A percentile compares a stretch with the other conserved stretches of the same genome.
phyloP scores from a whole-genome alignment of 2,329 filamentous ascomycete species.

The Fusarium floridanum region DNA sequence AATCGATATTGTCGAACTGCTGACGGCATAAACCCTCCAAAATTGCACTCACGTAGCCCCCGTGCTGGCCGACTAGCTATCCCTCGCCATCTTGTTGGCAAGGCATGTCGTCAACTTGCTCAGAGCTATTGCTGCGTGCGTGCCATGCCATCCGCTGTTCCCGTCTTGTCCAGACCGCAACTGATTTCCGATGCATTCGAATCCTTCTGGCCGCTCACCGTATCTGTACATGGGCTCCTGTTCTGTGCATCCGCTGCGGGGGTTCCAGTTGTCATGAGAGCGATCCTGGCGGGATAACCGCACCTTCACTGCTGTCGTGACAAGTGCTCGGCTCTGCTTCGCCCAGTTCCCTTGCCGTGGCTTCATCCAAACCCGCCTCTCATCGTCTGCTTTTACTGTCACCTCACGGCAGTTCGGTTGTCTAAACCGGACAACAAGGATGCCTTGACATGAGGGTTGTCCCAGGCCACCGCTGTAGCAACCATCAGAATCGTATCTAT shows the following conservation, averaged over 20 bases:
- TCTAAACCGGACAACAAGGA: slow-evolving; percentile 12
- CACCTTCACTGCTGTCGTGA: not conserved
- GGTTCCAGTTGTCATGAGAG: slow-evolving; percentile 20
- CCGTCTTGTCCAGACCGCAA: not conserved
- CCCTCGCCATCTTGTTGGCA: not conserved
- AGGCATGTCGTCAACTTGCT: not conserved
- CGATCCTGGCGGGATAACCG: not conserved
- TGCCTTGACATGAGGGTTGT: slow-evolving; percentile 15
- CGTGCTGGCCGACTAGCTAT: slow-evolving; percentile 1
- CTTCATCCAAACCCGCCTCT: not conserved
- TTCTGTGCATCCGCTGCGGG: slow-evolving; percentile 19
- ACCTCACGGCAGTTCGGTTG: not conserved
- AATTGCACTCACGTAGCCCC: slow-evolving; percentile 20
- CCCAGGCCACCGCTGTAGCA: not conserved
- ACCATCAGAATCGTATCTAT: slow-evolving; percentile 28
- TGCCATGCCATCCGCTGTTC: not conserved
- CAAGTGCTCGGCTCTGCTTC: not conserved
- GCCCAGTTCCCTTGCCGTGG: not conserved
- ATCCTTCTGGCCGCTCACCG: slow-evolving; percentile 25
- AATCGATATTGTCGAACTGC: not conserved
- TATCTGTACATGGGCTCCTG: slow-evolving; percentile 18
- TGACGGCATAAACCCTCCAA: slow-evolving; percentile 30
- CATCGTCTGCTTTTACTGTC: not conserved
- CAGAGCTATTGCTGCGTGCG: slow-evolving; percentile 14
- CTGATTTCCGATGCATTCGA: not conserved